Percentiles rank a stretch among this genome's conserved stretches.
Conservation (phyloP, 768 basidiomycete genomes). For the Peribolospora kevripleyi region DNA sequence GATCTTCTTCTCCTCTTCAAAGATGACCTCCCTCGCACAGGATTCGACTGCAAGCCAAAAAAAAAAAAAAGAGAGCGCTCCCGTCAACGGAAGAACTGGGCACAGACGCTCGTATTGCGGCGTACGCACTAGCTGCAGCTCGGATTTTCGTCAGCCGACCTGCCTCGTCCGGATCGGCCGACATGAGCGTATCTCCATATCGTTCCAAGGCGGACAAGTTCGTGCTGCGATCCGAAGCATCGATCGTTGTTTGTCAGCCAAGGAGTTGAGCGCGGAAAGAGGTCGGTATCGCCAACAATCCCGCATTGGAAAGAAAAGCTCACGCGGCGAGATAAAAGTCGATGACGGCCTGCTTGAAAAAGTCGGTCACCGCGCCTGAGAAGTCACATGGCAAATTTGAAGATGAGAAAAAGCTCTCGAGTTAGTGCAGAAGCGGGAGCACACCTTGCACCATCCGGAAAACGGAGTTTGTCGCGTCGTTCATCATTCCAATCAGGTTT, state of each 20-base stretch:
- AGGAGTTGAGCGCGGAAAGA: too few relatives aligned
- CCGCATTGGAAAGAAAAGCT: background rate
- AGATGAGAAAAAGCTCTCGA: background rate
- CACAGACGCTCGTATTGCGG: background rate
- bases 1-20: constrained; percentile 49
- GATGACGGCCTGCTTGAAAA: constrained; percentile 90
- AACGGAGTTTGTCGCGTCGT: constrained; percentile 86
- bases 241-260: constrained; percentile 1
- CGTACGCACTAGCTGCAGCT: constrained; percentile 38
- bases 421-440: constrained; percentile 36
- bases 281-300: background rate
- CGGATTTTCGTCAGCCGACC: constrained; percentile 71
- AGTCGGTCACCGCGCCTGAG: constrained; percentile 36
- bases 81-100: background rate
- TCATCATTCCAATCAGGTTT: constrained; percentile 62
- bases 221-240: constrained; percentile 42
- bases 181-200: constrained; percentile 64
- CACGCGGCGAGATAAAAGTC: constrained; percentile 27
- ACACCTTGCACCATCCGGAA: constrained; percentile 42
- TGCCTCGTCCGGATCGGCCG: constrained; percentile 75
- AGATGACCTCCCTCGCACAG: constrained; percentile 47
- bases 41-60: constrained; percentile 35
- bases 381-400: too few relatives aligned
- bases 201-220: constrained; percentile 74
- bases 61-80: background rate